Evolutionary conservation across 441 rosid genomes (phyloP), one percentile per base, ranked within the genome.

Genomic region (Gossypium trilobum): DNA sequence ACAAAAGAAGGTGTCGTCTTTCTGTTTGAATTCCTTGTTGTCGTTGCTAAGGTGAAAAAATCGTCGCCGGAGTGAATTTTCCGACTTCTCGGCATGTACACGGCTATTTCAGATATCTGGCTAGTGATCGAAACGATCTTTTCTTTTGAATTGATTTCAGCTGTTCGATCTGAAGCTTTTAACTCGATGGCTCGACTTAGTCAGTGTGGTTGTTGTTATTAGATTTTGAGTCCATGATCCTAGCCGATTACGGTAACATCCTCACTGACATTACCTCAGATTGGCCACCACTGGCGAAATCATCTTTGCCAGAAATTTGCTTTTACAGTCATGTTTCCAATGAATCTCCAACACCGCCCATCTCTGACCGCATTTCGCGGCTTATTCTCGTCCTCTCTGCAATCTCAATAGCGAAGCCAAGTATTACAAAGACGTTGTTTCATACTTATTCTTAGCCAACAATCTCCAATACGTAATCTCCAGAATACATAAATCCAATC

Each of bases 381-480:
- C 36, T 91, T 44, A 74, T 88, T 7, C 89, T 89, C 2, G 79
- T 85, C 33, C 84, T 93, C 82, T 89, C 0, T 87, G 93, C 79
- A 93, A 89, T 59, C 87, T 93, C 33, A 97, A 91, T 73, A 78
- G 79, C 2, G 91, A 86, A 79, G 80, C 93, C 0, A 80, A 86
- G 72, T 77, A 65, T 22, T 89, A 85, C 82, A 89, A 87, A 59
- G 87, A 85, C 55, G 79, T 75, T 3, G 14, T 73, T 8, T 81
- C 87, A 7, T 86, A 89, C 74, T 86, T 91, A 60, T 91, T 88
- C 87, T 68, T 93, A 25, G 92, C 94, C 3, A 93, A 86, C 83
- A 93, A 87, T 73, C 84, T 91, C 44, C 91, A 86, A 29, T 80
- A 87, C 79, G 80, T 91, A 1, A 76, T 80, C 20, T 70, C 80